These are phyloP conservation scores for Vickermania spadyakhi DNA, from an alignment of 208 protist genomes.

Conservation along the genomic window DNA sequence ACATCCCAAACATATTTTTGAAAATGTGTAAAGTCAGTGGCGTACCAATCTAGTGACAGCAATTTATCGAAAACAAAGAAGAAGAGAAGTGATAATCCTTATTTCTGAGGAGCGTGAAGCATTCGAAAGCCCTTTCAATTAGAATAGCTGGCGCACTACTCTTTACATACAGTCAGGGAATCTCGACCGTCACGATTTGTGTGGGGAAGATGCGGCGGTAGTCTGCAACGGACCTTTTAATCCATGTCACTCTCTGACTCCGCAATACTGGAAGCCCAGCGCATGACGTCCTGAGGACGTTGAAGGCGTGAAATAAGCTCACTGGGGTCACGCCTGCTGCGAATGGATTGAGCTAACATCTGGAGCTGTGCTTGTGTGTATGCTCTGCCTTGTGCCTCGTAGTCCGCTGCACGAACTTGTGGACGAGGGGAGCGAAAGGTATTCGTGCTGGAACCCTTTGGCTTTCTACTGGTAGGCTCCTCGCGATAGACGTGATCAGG, in stretches of 20 bases:
- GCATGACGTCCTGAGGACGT: conserved; percentile 1
- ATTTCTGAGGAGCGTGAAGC: no score
- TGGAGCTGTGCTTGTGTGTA: neutral
- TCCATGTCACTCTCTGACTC: neutral
- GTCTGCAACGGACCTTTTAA: neutral
- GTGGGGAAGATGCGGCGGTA: no score
- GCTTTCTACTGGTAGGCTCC: neutral
- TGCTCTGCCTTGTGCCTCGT: neutral
- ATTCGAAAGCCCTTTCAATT: no score
- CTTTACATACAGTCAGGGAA: no score
- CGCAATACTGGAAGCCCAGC: neutral
- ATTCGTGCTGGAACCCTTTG: neutral
- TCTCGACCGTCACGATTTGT: no score
- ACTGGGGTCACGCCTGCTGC: neutral
- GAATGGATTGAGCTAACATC: neutral
- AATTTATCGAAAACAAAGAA: no score
- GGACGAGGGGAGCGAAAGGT: no score
- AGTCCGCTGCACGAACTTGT: neutral
- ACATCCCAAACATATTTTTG: no score
- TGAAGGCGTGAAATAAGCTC: conserved; percentile 1
- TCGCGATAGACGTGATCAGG: neutral
- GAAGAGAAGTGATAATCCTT: no score
- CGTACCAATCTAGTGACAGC: no score
- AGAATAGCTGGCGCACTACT: no score
- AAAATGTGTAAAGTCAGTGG: no score